Evolutionary conservation across 352 stramenopile genomes (phyloP).

Genomic region (Globisporangium spinosum): DNA sequence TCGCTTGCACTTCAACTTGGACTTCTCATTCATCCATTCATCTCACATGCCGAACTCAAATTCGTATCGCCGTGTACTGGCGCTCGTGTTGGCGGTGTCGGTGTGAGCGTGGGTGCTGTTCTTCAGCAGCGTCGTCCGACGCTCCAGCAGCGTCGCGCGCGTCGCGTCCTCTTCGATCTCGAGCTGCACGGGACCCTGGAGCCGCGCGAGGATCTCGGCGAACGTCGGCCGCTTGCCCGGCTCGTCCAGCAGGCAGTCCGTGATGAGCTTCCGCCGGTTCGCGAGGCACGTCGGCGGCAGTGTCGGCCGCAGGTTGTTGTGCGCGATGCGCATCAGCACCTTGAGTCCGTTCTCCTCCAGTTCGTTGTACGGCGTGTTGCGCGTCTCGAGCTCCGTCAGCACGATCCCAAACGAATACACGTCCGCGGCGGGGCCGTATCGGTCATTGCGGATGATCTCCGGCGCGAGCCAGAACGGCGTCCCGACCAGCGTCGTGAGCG

Average conservation of each 20-base stretch:
- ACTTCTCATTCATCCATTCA: background rate
- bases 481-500: constrained; percentile 79
- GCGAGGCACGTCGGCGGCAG: constrained; percentile 56
- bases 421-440: constrained; percentile 73
- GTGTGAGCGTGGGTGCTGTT: background rate
- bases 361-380: constrained; percentile 81
- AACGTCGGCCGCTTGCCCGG: constrained; percentile 63
- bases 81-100: background rate
- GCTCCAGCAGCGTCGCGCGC: constrained; percentile 24
- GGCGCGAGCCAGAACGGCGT: constrained; percentile 87
- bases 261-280: constrained; percentile 57
- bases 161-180: constrained; percentile 67
- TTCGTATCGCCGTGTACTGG: background rate
- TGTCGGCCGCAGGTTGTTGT: constrained; percentile 70
- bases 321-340: constrained; percentile 76
- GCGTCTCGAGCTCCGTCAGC: constrained; percentile 82
- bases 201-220: constrained; percentile 59
- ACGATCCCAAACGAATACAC: constrained; percentile 90
- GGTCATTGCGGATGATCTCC: constrained; percentile 86
- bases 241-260: constrained; percentile 66
- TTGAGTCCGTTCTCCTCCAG: constrained; percentile 63
- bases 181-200: constrained; percentile 74
- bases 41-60: background rate
- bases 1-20: background rate
- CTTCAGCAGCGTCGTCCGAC: constrained; percentile 21